phyloP scores from a whole-genome alignment of 305 asterid species.

The Solanum hybrid region DNA sequence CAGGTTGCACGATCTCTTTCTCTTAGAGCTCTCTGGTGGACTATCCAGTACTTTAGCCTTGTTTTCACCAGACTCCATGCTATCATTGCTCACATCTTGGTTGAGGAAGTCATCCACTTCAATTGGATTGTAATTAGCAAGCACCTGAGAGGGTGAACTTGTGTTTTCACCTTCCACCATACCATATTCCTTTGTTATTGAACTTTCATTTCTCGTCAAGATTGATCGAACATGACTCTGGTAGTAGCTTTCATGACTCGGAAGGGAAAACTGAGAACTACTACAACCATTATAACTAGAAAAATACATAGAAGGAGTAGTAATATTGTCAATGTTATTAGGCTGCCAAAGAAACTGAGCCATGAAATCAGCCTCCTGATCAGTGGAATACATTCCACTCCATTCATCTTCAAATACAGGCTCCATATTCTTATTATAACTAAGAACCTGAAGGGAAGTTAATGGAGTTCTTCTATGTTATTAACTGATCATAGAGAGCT shows the following conservation, averaged over 20 bases:
- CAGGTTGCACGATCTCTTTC: slow-evolving; percentile 40
- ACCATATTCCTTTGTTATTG: background rate
- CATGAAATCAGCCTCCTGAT: slow-evolving; percentile 28
- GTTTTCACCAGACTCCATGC: background rate
- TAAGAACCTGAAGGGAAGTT: background rate
- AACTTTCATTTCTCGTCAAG: background rate
- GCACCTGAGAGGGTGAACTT: background rate
- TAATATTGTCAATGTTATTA: background rate
- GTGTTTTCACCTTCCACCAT: background rate
- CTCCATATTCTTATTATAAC: slow-evolving; percentile 28
- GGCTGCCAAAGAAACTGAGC: slow-evolving; percentile 9
- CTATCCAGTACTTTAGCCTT: background rate
- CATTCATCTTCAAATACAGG: slow-evolving; percentile 46
- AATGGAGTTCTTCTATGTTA: background rate
- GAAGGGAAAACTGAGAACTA: background rate
- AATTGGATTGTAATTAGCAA: slow-evolving; percentile 7
- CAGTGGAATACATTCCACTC: slow-evolving; percentile 44
- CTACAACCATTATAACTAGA: slow-evolving; percentile 14
- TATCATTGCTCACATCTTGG: slow-evolving; percentile 1
- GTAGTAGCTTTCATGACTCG: background rate
- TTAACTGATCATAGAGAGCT: background rate
- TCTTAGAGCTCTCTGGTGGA: slow-evolving; percentile 28
- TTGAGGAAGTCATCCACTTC: slow-evolving; percentile 8
- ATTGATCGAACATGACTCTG: background rate
- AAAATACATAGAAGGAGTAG: slow-evolving; percentile 1